phyloP scores from a whole-genome alignment of 495 filamentous ascomycete genomes.

The Penicillium parvum region DNA sequence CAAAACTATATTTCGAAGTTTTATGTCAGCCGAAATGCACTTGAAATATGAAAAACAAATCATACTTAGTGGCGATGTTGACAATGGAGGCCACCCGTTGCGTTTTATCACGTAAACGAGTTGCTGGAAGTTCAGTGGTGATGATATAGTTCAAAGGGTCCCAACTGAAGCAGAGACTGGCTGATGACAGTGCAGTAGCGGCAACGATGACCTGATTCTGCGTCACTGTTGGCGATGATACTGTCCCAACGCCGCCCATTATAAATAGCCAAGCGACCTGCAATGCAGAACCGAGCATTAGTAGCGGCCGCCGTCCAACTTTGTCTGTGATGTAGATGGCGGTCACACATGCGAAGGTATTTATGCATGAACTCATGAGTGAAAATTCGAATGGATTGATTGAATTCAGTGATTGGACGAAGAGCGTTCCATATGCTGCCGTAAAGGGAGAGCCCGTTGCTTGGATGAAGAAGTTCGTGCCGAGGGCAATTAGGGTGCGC shows the following conservation, averaged over 20 bases:
- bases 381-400: not conserved
- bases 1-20: no score
- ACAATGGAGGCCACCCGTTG: conserved; percentile 1
- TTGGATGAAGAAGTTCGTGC: not conserved
- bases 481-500: not conserved
- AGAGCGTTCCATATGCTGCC: not conserved
- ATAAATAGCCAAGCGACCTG: conserved; percentile 6
- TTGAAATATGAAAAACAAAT: no score
- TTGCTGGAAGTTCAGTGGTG: conserved; percentile 12
- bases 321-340: not conserved
- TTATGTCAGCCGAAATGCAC: no score
- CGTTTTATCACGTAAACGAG: conserved; percentile 11
- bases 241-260: conserved; percentile 9
- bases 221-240: not conserved
- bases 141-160: conserved; percentile 17
- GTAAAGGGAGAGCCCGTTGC: not conserved
- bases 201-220: conserved; percentile 1
- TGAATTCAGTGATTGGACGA: not conserved
- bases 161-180: conserved; percentile 11
- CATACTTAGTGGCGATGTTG: not conserved
- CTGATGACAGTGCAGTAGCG: conserved; percentile 6
- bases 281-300: conserved; percentile 1
- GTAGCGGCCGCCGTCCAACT: not conserved
- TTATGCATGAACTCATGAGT: no score
- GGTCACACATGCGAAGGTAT: not conserved